Evolutionary conservation across 148 eudicot species (phyloP).

Genomic region (Talinum fruticosum): DNA sequence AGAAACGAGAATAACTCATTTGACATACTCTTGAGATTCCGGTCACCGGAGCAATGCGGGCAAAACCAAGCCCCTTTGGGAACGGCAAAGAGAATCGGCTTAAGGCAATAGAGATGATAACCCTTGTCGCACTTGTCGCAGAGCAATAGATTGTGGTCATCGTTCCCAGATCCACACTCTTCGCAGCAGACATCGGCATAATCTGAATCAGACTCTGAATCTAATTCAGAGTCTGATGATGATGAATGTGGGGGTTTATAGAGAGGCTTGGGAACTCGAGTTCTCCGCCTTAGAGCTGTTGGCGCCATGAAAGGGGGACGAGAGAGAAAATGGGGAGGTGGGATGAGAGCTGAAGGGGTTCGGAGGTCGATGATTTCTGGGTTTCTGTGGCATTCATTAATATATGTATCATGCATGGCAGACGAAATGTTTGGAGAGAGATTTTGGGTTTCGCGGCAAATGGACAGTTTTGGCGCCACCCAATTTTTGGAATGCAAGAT

Average conservation of each 20-base stretch:
- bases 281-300: conserved; percentile 33
- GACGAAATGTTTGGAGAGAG: conserved; percentile 8
- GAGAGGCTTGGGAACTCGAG: conserved; percentile 42
- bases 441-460: conserved; percentile 24
- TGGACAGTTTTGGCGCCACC: conserved; percentile 27
- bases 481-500: neutral
- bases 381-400: neutral
- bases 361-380: neutral
- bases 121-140: conserved; percentile 85
- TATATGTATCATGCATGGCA: neutral
- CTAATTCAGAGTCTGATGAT: neutral
- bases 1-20: too few relatives aligned
- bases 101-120: conserved; percentile 73
- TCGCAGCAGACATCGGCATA: conserved; percentile 49
- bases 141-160: conserved; percentile 43
- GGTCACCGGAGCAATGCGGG: conserved; percentile 44
- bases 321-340: conserved; percentile 11
- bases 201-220: conserved; percentile 22
- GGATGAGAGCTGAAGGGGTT: neutral
- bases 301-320: conserved; percentile 5
- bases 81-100: conserved; percentile 67
- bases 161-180: conserved; percentile 67
- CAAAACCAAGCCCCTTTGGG: conserved; percentile 82
- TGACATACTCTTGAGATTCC: conserved; percentile 31
- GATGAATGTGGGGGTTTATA: conserved; percentile 15